Conservation (phyloP, 139 green algal species). For the Chloropicon primus region DNA sequence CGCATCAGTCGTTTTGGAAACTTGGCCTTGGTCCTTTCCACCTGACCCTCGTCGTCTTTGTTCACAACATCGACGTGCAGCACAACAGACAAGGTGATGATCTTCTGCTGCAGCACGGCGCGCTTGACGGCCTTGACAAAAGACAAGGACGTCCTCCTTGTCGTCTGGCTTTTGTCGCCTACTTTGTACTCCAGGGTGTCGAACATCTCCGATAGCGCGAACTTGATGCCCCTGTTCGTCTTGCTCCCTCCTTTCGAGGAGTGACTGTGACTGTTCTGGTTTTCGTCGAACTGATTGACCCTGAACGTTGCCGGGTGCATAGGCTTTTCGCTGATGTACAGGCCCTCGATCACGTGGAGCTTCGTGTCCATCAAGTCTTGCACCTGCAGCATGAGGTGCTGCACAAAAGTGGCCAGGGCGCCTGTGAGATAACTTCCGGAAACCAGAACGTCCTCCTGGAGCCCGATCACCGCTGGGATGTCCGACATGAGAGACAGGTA, state of each 20-base stretch:
- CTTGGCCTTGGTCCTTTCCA: background rate
- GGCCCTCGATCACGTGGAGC: background rate
- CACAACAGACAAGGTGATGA: background rate
- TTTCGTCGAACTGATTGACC: background rate
- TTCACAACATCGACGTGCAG: background rate
- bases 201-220: background rate
- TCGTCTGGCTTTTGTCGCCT: background rate
- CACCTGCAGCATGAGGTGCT: background rate
- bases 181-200: background rate
- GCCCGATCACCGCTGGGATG: background rate
- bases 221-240: background rate
- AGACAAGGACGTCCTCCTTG: background rate
- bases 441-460: background rate
- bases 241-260: background rate
- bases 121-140: background rate
- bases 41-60: no score
- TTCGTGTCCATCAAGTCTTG: background rate
- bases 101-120: background rate
- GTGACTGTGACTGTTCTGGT: background rate
- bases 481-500: background rate
- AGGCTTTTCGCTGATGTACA: background rate
- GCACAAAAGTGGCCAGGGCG: background rate
- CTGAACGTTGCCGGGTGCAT: background rate
- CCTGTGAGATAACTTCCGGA: background rate
- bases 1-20: background rate